Base-by-base conservation (phyloP, 805 yeast genomes). In the Huiozyma naganishii region DNA sequence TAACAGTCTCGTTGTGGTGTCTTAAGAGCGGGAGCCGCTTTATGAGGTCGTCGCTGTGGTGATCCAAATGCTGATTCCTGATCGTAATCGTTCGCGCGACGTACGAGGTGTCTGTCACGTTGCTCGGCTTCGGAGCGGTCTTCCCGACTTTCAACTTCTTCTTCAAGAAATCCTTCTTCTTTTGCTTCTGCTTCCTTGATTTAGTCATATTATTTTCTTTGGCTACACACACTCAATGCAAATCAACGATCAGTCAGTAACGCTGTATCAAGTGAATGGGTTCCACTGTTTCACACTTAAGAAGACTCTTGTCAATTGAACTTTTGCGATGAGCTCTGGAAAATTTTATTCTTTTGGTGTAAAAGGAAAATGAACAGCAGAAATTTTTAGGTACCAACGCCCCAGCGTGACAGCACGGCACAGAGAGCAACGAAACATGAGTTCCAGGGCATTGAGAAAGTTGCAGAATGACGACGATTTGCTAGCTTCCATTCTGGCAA, bases 91-190 rank as follows among this genome's bases (percentile, higher is more conserved):
- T 59, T 54, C 79, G 83, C 8, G 95, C 79, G 37, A 73, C 75
- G 65, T 90, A 90, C 0, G 94, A 81, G 0, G 95, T 86, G 52
- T 83, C 90, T 5, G 98, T 92, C 45, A 73, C 76, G 58, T 87
- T 86, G 13, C 78, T 75, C 6, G 88, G 78, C 49, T 76, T 77
- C 6, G 79, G 77, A 13, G 77, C 76, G 2, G 82, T 69, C 62
- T 92, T 92, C 45, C 98, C 98, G 32, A 92, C 97, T 55, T 74
- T 82, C 42, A 92, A 73, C 68, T 86, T 90, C 46, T 82, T 61
- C 69, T 73, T 53, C 62, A 76, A 38, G 78, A 77, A 52, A 59
- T 75, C 79, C 62, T 74, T 49, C 47, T 60, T 63, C 52, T 65
- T 67, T 39, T 62, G 61, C 42, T 65, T 67, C 49, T 64, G 66